These are phyloP conservation scores for Pichia sp. DNA, from an alignment of 1,139 yeast species.

Conservation along the genomic window DNA sequence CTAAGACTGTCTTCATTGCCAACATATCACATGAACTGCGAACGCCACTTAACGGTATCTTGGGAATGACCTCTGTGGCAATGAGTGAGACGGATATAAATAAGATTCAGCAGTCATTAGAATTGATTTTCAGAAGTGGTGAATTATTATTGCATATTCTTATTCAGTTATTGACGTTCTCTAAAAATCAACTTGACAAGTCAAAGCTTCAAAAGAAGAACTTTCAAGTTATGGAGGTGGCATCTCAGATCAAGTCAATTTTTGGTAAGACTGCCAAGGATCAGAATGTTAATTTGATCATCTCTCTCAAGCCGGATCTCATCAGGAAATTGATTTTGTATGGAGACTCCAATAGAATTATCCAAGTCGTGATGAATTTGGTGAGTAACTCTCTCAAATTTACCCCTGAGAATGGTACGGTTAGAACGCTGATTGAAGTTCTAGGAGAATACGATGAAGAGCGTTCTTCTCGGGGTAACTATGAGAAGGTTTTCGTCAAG, in stretches of 20 bases:
- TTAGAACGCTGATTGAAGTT: constrained; percentile 58
- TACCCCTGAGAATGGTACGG: constrained; percentile 81
- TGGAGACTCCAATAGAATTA: constrained; percentile 83
- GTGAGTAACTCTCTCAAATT: constrained; percentile 85
- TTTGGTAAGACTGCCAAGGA: constrained; percentile 79
- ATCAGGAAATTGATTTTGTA: constrained; percentile 56
- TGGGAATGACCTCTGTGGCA: constrained; percentile 94
- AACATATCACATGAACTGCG: constrained; percentile 92
- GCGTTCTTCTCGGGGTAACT: constrained; percentile 30
- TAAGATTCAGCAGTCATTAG: constrained; percentile 61
- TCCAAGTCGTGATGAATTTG: constrained; percentile 81
- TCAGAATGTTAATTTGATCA: constrained; percentile 59
- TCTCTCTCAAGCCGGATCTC: constrained; percentile 52
- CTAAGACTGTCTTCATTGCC: constrained; percentile 91
- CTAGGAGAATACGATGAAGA: constrained; percentile 64
- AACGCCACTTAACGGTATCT: constrained; percentile 90
- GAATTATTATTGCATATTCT: constrained; percentile 79
- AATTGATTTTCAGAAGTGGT: constrained; percentile 80
- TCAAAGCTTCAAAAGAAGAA: constrained; percentile 78
- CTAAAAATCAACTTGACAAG: constrained; percentile 82
- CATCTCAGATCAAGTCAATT: constrained; percentile 78
- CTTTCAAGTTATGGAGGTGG: constrained; percentile 61
- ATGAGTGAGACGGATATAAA: constrained; percentile 70
- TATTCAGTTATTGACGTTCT: constrained; percentile 82
- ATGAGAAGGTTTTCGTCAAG: constrained; percentile 32